phyloP scores from a whole-genome alignment of 768 basidiomycete species.

The Leccinum olivaceopallidum region DNA sequence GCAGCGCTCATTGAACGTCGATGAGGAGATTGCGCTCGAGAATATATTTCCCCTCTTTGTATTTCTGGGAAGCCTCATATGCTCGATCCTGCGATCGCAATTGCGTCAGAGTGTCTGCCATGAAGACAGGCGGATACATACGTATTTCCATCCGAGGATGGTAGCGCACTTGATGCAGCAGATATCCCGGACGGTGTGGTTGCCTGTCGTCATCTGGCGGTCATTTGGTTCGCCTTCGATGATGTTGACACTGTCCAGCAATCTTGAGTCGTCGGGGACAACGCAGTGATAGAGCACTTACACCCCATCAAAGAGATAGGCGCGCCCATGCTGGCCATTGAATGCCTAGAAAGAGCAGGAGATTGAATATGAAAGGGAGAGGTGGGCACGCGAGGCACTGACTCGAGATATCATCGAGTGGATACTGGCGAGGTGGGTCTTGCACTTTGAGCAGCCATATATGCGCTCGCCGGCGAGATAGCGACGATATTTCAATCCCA shows the following conservation, averaged over 20 bases:
- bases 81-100: constrained; percentile 74
- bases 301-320: constrained; percentile 94
- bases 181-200: constrained; percentile 95
- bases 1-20: constrained; percentile 67
- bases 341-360: constrained; percentile 65
- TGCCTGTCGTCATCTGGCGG: constrained; percentile 94
- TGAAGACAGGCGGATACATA: constrained; percentile 30
- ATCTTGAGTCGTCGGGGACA: constrained; percentile 10
- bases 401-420: constrained; percentile 91
- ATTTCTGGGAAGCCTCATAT: constrained; percentile 87
- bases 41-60: constrained; percentile 99
- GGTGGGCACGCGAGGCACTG: constrained; percentile 27
- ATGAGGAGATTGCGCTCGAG: constrained; percentile 90
- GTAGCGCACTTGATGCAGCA: constrained; percentile 88
- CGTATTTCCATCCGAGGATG: constrained; percentile 98
- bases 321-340: constrained; percentile 94
- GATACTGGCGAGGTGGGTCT: constrained; percentile 88
- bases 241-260: constrained; percentile 75
- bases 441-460: constrained; percentile 85
- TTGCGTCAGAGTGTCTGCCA: constrained; percentile 3
- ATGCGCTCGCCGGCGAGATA: constrained; percentile 85
- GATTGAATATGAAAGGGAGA: constrained; percentile 12
- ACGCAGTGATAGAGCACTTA: constrained; percentile 44
- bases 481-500: constrained; percentile 90
- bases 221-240: constrained; percentile 88